Base-by-base conservation (phyloP, 2,329 filamentous ascomycete species). In the Bertia moriformis region DNA sequence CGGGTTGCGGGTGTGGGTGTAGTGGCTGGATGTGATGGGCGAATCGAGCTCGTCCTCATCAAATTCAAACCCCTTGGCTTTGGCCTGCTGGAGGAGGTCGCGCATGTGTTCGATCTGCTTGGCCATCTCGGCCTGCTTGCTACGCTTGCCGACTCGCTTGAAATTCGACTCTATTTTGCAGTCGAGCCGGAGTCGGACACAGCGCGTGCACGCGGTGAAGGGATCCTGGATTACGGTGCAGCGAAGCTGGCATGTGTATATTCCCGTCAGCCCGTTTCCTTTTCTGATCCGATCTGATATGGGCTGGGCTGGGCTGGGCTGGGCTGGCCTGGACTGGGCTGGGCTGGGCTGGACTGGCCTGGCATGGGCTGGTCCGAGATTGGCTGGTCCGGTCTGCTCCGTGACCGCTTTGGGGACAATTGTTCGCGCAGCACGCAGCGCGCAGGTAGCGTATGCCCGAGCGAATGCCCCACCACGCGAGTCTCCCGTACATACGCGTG, bases 81-180 rank as follows among this genome's bases (percentile, higher is more conserved):
- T 67, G 42, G 78, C 77, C 45, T 68, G 65, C 41, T 71, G 62
- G 44, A 83, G 65, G 49, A 67, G 73, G 36, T 74, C 69, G 39
- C 77, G 71, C 46, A 81, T 59, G 44, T 66, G 73, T 42, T 84
- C 80, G 51, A 88, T 83, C 57, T 88, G 81, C 59, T 78, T 82
- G 54, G 86, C 83, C 82, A 88, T 88, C 60, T 88, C 83, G 50
- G 83, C 83, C 58, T 89, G 83, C 55, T 84, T 83, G 46, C 76
- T 83, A 32, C 83, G 73, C 64, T 91, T 91, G 45, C 83, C 81
- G 14, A 88, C 67, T 48, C 83, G 78, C 67, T 87, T 88, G 62
- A 89, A 89, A 58, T 87, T 86, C 51, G 81, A 83, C 57, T 89
- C 83, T 57, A 91, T 89, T 57, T 85, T 84, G 67, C 84, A 91